Evolutionary conservation across 2,329 filamentous ascomycete genomes (phyloP), one percentile per base, ranked within the genome.

Genomic region (Colletotrichum tabaci): DNA sequence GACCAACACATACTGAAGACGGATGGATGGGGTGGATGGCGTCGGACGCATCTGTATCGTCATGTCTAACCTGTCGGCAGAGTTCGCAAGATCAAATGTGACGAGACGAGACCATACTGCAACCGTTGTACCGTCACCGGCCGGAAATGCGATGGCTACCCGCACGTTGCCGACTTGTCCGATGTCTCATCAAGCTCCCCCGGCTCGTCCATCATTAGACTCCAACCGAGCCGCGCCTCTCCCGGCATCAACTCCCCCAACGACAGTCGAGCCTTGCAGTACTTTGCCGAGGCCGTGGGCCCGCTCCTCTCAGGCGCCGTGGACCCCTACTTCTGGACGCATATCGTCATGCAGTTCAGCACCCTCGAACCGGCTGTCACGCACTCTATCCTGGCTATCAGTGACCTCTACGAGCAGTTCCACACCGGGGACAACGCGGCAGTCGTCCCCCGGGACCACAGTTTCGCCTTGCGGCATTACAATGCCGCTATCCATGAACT

Each of bases 111-210:
- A 66, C 88, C 88, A 1, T 79, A 78, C 46, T 90, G 88, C 74
- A 79, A 84, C 40, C 85, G 87, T 62, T 90, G 88, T 74, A 83
- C 83, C 26, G 86, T 84, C 62, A 89, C 88, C 1, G 87, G 88
- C n/a, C 84, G 88, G 56, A 85, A 83, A 74, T 90, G 88, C 75
- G 88, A 90, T 75, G 88, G 88, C 67, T 90, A 90, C 69, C 77
- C 63, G 8, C 74, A 78, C 67, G 26, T 50, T 15, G 49, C 57
- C 46, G 74, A 74, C 23, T 26, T 53, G 55, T 79, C 21, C 71
- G 61, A 58, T 23, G 52, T 46, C 26, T 21, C 52, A 8, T 77
- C 71, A 38, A 40, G n/a, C 60, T 26, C 66, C 0, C 71, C 75
- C 4, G 67, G 73, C 35, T 72, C 74, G 12, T 63, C 71, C 26